Percentiles rank a stretch among this genome's conserved stretches.
Evolutionary conservation across 257 asterid species (phyloP).

Genomic region (Capsicum chinense): DNA sequence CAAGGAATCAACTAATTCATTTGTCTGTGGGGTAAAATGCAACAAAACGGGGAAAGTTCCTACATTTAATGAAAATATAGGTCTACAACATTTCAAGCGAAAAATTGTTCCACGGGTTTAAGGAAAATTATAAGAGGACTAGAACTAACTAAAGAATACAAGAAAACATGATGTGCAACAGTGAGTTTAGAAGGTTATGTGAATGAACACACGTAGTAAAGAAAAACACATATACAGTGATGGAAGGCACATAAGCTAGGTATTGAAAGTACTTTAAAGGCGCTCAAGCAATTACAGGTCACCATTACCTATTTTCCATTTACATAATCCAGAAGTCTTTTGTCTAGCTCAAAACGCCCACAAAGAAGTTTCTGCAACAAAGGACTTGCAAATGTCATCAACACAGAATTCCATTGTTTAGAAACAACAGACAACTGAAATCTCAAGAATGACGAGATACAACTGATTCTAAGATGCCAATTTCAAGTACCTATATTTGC

Average conservation of each 20-base stretch:
- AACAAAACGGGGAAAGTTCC: background rate
- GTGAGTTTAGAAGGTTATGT: background rate
- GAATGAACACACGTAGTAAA: background rate
- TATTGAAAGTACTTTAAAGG: background rate
- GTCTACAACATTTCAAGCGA: background rate
- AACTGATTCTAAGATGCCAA: constrained; percentile 24
- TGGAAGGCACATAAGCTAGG: background rate
- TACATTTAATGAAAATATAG: background rate
- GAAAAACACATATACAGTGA: background rate
- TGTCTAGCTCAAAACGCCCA: constrained; percentile 91
- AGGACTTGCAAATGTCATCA: constrained; percentile 17
- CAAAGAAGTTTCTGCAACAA: constrained; percentile 73
- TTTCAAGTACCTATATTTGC: constrained; percentile 6
- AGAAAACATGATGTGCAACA: constrained; percentile 5
- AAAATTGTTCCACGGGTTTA: background rate
- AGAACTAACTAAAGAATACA: background rate
- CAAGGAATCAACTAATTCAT: background rate
- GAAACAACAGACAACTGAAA: background rate
- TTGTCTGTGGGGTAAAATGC: background rate
- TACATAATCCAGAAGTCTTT: constrained; percentile 76
- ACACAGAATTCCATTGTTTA: background rate
- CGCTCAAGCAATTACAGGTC: background rate
- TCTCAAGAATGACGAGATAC: background rate
- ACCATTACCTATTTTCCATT: constrained; percentile 67
- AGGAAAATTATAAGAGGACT: background rate